Base-by-base conservation (phyloP, 176 grass and related monocot species). In the Oropetium thomaeum region DNA sequence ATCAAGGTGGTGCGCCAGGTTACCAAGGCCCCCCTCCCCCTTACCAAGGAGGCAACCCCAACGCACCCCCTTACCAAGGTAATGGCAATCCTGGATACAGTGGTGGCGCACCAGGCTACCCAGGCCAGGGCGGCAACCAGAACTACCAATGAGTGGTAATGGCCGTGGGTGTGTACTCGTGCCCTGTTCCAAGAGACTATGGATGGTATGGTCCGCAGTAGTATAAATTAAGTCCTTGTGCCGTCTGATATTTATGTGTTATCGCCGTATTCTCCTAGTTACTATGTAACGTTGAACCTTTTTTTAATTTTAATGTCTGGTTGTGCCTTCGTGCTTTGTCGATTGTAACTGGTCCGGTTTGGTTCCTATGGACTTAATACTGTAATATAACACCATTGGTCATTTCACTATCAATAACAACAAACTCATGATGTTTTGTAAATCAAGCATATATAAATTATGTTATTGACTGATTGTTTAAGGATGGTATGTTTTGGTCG, bases 1-100 rank as follows among this genome's bases (percentile, higher is more conserved):
- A 86, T 77, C 90, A 92, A 58, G 83, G 90, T 68, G 84, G 75
- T 16, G 59, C 17, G 0, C 89, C 69, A 15, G 78, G 70, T 30
- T 88, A 90, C 62, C 93, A 69, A 15, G 49, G 84, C 2, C 74
- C 73, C 0, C 7, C 67, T 8, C 74, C 73, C 0, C 7, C 67
- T 8, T 82, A 75, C 78, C 81, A 79, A 55, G 87, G 77, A 51
- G 81, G 73, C 51, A 78, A 58, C 69, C 79, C 55, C 54, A 74
- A 75, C 40, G 1, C 47, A 5, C 27, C 67, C 29, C 47, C 31
- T 0, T 53, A 54, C 44, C 44, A 69, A 69, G 41, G 72, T 58
- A 32, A 32, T n/a, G 73, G 64, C 47, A 54, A 59, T 65, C 28
- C 69, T 25, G 14, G 26, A 20, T 61, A 61, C 26, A 69, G 15